phyloP scores from a whole-genome alignment of 2,329 filamentous ascomycete species.

The Diaporthe ampelina region DNA sequence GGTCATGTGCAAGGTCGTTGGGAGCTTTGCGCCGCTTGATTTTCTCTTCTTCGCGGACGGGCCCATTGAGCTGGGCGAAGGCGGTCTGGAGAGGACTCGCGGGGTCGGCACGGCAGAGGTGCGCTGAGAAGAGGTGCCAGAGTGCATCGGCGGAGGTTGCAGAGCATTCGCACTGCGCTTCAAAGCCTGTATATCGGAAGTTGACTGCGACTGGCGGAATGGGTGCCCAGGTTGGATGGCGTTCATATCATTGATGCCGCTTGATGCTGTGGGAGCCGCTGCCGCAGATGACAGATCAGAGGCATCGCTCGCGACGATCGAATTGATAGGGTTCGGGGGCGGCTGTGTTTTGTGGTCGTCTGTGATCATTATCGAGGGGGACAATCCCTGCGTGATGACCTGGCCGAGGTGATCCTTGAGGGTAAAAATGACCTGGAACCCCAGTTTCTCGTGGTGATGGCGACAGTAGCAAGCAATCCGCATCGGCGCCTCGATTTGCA shows the following conservation, averaged over 20 bases:
- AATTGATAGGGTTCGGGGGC: constrained; percentile 51
- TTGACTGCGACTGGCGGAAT: constrained; percentile 72
- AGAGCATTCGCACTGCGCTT: constrained; percentile 54
- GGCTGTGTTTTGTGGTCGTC: constrained; percentile 94
- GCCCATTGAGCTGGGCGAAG: constrained; percentile 77
- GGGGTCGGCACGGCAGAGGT: constrained; percentile 64
- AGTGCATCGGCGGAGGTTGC: constrained; percentile 19
- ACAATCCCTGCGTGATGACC: constrained; percentile 86
- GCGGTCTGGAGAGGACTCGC: constrained; percentile 78
- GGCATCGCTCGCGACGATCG: constrained; percentile 20
- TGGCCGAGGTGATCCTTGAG: constrained; percentile 85
- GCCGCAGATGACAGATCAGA: constrained; percentile 39
- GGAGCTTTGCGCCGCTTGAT: constrained; percentile 79
- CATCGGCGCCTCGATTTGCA: constrained; percentile 90
- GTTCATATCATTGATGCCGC: constrained; percentile 48
- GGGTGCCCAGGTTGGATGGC: constrained; percentile 55
- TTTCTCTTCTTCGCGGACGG: constrained; percentile 86
- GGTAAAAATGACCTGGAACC: constrained; percentile 95
- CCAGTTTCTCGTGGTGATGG: constrained; percentile 93
- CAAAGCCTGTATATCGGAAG: constrained; percentile 73
- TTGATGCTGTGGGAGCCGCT: constrained; percentile 29
- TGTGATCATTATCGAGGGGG: constrained; percentile 93
- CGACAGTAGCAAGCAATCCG: constrained; percentile 97
- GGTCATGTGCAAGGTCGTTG: constrained; percentile 85
- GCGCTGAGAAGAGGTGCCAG: constrained; percentile 46